Evolutionary conservation across 257 asterid genomes (phyloP).

Genomic region (Ajuga chamaepitys): DNA sequence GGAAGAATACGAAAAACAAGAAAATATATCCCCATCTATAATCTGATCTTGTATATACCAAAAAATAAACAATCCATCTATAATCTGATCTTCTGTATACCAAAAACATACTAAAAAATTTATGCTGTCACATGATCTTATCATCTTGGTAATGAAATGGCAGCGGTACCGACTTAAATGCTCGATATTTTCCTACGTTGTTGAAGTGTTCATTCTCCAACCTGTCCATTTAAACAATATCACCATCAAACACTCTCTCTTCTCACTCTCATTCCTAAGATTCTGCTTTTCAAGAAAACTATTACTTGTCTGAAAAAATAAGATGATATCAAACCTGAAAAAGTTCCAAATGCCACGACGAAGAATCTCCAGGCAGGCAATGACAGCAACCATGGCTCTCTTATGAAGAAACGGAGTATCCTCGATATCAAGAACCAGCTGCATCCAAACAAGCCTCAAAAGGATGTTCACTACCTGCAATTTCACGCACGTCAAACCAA

Average conservation of each 20-base stretch:
- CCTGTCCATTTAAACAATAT: constrained; percentile 25
- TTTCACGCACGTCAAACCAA: neutral
- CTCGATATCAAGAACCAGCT: constrained; percentile 51
- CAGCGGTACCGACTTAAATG: constrained; percentile 64
- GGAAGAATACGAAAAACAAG: no score
- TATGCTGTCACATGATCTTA: constrained; percentile 18
- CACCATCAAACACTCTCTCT: neutral
- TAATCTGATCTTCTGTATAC: neutral
- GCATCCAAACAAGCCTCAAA: constrained; percentile 90
- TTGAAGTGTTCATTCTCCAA: constrained; percentile 81
- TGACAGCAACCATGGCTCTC: constrained; percentile 44
- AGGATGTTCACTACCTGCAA: constrained; percentile 57
- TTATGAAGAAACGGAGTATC: constrained; percentile 40
- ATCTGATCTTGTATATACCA: no score
- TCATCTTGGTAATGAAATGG: constrained; percentile 74
- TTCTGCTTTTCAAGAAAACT: no score
- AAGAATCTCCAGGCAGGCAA: constrained; percentile 71
- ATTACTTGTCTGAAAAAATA: neutral
- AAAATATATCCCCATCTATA: no score
- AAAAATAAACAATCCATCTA: neutral
- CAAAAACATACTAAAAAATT: neutral
- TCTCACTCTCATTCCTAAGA: no score
- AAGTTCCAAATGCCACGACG: constrained; percentile 92
- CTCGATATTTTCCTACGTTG: constrained; percentile 69
- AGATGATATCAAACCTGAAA: constrained; percentile 51